Evolutionary conservation across 1,284 basidiomycete genomes (phyloP).

Genomic region (Singerocomus inundabilis): DNA sequence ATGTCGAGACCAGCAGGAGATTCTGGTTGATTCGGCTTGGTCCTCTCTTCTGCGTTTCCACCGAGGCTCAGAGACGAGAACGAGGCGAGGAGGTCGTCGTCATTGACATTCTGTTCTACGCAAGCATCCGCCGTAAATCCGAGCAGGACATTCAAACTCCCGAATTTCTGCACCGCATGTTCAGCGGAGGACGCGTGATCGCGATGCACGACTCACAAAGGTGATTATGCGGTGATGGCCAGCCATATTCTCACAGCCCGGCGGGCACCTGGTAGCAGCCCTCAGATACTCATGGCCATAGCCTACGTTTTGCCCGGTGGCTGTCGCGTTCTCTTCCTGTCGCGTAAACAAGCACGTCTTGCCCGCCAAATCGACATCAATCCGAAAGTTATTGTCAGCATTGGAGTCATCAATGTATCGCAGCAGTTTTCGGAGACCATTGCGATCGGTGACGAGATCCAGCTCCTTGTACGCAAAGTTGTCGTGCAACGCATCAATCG

Average conservation of each 20-base stretch:
- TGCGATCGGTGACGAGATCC: constrained; percentile 38
- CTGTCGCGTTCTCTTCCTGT: constrained; percentile 18
- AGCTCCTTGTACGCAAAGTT: constrained; percentile 30
- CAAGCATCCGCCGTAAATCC: constrained; percentile 36
- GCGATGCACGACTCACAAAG: constrained; percentile 33
- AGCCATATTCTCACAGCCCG: constrained; percentile 33
- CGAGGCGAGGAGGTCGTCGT: constrained; percentile 28
- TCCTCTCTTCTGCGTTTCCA: background rate
- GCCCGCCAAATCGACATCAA: constrained; percentile 35
- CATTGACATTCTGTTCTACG: constrained; percentile 11
- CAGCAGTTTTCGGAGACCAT: constrained; percentile 38
- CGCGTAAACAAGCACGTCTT: constrained; percentile 35
- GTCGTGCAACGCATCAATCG: constrained; percentile 34
- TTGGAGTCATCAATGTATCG: constrained; percentile 24
- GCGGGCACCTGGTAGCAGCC: constrained; percentile 27
- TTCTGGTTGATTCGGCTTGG: constrained; percentile 1
- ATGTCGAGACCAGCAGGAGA: constrained; percentile 13
- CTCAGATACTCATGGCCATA: constrained; percentile 37
- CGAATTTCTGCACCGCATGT: constrained; percentile 27
- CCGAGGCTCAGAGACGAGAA: constrained; percentile 29
- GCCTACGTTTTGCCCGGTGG: constrained; percentile 18
- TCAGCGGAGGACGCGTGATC: background rate
- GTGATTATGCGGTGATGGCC: constrained; percentile 39
- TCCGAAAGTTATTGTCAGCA: constrained; percentile 32
- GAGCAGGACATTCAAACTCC: constrained; percentile 33